Percentiles rank a stretch among this genome's conserved stretches.
These are phyloP conservation scores for Cercospora brassicicola DNA, from an alignment of 2,329 filamentous ascomycete species.

Conservation along the genomic window DNA sequence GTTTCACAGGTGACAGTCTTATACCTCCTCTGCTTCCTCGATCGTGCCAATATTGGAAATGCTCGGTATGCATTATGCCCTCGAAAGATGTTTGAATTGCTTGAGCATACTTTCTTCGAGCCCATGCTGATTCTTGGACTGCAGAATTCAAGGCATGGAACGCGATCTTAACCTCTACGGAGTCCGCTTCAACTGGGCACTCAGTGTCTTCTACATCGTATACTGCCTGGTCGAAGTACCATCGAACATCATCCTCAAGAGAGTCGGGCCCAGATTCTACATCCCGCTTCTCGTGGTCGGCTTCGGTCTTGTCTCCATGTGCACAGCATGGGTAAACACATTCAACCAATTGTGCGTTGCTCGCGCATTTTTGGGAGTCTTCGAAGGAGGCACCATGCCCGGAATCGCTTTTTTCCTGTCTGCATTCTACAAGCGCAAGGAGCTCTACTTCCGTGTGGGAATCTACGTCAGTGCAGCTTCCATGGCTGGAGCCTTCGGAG, in stretches of 20 bases:
- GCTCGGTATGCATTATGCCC: neutral
- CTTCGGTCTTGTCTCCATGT: slow-evolving; percentile 57
- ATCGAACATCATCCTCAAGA: slow-evolving; percentile 39
- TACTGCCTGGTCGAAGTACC: slow-evolving; percentile 42
- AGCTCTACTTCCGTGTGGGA: slow-evolving; percentile 30
- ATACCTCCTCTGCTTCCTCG: slow-evolving; percentile 59
- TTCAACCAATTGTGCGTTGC: slow-evolving; percentile 22
- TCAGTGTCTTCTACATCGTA: slow-evolving; percentile 43
- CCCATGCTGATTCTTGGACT: neutral
- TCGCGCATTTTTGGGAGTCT: slow-evolving; percentile 64
- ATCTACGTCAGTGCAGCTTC: slow-evolving; percentile 29
- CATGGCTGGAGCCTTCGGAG: slow-evolving; percentile 44
- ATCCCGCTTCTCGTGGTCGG: slow-evolving; percentile 51
- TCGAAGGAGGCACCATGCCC: slow-evolving; percentile 66
- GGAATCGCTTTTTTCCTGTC: slow-evolving; percentile 42
- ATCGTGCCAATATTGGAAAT: slow-evolving; percentile 43
- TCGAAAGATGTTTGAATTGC: too few species aligned
- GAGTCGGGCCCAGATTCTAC: slow-evolving; percentile 40
- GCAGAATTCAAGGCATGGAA: slow-evolving; percentile 33
- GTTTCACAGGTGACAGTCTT: slow-evolving; percentile 51
- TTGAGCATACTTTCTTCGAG: neutral
- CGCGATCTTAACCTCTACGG: slow-evolving; percentile 42
- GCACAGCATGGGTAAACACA: slow-evolving; percentile 25
- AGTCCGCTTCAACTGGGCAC: slow-evolving; percentile 40
- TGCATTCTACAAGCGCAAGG: slow-evolving; percentile 28